These are phyloP conservation scores for Taphrina wiesneri DNA, from an alignment of 1,139 yeast species.

Conservation along the genomic window DNA sequence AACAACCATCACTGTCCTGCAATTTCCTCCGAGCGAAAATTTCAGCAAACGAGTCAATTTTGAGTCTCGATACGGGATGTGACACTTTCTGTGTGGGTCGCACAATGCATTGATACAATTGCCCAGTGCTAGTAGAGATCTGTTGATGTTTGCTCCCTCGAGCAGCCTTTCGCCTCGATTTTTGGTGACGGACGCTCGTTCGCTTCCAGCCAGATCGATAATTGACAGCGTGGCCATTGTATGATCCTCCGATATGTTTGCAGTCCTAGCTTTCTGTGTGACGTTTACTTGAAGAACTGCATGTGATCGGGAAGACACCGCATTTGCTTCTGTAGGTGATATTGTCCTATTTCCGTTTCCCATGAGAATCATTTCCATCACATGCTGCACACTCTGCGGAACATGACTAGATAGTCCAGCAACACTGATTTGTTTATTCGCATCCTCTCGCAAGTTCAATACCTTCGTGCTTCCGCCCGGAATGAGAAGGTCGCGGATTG, in stretches of 20 bases:
- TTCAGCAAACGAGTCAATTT: slow-evolving; percentile 83
- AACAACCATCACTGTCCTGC: slow-evolving; percentile 76
- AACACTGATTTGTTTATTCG: slow-evolving; percentile 66
- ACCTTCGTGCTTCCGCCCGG: slow-evolving; percentile 49
- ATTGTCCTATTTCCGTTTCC: slow-evolving; percentile 81
- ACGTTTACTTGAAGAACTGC: slow-evolving; percentile 78
- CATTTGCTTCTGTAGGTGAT: slow-evolving; percentile 83
- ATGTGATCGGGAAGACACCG: slow-evolving; percentile 85
- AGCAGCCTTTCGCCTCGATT: slow-evolving; percentile 65
- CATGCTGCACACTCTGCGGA: slow-evolving; percentile 50
- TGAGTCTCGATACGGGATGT: slow-evolving; percentile 89
- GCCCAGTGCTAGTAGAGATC: slow-evolving; percentile 84
- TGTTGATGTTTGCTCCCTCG: slow-evolving; percentile 90
- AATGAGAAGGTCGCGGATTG: slow-evolving; percentile 66
- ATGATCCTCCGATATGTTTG: slow-evolving; percentile 49
- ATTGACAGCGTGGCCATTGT: slow-evolving; percentile 67
- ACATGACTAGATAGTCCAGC: slow-evolving; percentile 69
- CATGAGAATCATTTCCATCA: slow-evolving; percentile 58
- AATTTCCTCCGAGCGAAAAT: slow-evolving; percentile 87
- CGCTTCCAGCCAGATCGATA: slow-evolving; percentile 96
- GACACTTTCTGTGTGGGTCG: slow-evolving; percentile 65
- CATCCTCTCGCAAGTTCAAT: slow-evolving; percentile 70
- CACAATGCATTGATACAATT: slow-evolving; percentile 92
- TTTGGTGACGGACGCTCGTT: slow-evolving; percentile 74
- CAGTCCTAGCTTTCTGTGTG: slow-evolving; percentile 47